Base-by-base conservation (phyloP, 306 rosid species). In the Cicer chorassanicum region DNA sequence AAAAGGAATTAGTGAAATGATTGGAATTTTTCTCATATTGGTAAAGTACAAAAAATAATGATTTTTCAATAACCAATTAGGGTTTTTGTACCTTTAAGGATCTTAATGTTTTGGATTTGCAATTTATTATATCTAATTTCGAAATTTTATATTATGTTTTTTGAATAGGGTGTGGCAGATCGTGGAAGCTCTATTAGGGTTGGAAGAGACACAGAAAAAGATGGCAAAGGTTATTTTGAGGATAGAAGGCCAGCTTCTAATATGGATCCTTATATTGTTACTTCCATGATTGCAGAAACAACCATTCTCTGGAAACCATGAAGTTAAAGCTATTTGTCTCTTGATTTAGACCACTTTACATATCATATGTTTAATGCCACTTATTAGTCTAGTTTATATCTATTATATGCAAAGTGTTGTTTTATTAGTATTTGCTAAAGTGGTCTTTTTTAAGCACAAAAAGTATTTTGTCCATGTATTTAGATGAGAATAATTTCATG, bases 211-310 rank as follows among this genome's bases (percentile, higher is more conserved):
- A 90, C 92, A 2, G 92, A 90, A 81, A 73, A 82, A 56, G 62
- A 59, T 1, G 96, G 88, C 0, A 87, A 86, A 81, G 96, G 92
- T 5, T 90, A 90, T 74, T 90, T 90, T 71, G 90, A 90, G 74
- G 96, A 90, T 55, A 77, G 96, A 77, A 90, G 96, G 90, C 96
- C 96, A 2, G 84, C 96, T 41, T 90, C 92, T 39, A 90, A 88
- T 60, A 90, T 90, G 96, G 92, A 90, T 72, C 96, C 96, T 0
- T 90, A 90, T 66, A 84, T 90, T 2, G 96, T 90, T 18, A 87
- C 96, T 51, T 90, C 96, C 68, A 72, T 87, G 89, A 82, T 90
- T 9, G 92, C 90, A 7, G 92, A 90, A 16, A 87, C 96, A 8
- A 90, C 96, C 72, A 62, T 90, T 51, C 86, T 90, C 48, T 84